These are phyloP conservation scores for Tetrahymena elliotti DNA, from an alignment of 73 alveolate species.

Conservation along the genomic window DNA sequence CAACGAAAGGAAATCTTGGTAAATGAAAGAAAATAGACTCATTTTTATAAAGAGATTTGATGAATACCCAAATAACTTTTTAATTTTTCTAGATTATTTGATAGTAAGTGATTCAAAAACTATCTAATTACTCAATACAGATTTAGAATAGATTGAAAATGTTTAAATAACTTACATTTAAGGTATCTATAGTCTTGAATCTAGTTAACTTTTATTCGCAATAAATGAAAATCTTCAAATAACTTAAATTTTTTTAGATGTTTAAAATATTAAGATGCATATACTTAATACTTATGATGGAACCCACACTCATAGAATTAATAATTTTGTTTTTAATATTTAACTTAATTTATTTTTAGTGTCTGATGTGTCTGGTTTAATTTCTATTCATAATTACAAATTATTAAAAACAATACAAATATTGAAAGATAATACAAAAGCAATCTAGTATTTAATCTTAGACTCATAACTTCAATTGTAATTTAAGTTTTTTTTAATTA, in stretches of 20 bases:
- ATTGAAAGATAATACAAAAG: neutral
- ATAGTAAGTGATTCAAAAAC: neutral
- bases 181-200: neutral
- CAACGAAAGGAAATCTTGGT: neutral
- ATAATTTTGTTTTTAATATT: neutral
- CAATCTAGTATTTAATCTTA: neutral
- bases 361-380: neutral
- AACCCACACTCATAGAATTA: neutral
- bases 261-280: neutral
- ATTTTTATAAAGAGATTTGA: neutral
- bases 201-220: neutral
- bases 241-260: neutral
- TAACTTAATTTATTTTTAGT: neutral
- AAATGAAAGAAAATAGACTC: neutral
- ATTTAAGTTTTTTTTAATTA: neutral
- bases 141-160: neutral
- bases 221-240: neutral
- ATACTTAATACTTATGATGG: neutral
- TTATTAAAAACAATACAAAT: neutral
- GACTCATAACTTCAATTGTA: neutral
- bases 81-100: neutral
- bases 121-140: neutral
- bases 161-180: neutral
- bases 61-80: neutral
- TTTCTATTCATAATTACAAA: neutral